phyloP scores from a whole-genome alignment of 305 asterid species.

The Fraxinus angustifolia region DNA sequence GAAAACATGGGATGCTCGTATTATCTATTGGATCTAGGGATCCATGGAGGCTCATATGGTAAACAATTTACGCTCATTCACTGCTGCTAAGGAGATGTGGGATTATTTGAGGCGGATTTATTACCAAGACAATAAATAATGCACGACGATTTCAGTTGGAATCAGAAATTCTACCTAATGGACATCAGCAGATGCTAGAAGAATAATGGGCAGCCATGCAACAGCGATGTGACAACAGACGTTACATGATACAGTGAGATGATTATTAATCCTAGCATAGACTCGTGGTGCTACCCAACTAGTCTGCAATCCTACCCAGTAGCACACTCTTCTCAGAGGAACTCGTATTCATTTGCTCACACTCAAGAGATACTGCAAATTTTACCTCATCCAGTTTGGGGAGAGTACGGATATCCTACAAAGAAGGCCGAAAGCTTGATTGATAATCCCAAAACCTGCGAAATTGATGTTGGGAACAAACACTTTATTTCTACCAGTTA shows the following conservation, averaged over 20 bases:
- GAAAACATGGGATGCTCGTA: no score
- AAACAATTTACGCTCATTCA: no score
- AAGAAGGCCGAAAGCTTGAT: conserved; percentile 41
- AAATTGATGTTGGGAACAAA: conserved; percentile 39
- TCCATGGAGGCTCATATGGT: no score
- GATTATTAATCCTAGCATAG: conserved; percentile 46
- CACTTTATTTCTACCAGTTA: conserved; percentile 40
- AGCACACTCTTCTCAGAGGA: conserved; percentile 31
- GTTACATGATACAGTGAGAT: conserved; percentile 55
- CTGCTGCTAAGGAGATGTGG: no score
- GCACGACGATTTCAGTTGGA: no score
- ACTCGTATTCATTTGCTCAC: conserved; percentile 26
- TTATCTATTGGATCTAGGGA: no score
- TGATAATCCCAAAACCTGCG: conserved; percentile 42
- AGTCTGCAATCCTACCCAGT: conserved; percentile 35
- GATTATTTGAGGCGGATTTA: no score
- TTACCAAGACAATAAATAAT: no score
- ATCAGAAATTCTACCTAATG: conserved; percentile 27
- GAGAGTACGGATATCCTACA: conserved; percentile 48
- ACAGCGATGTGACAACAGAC: conserved; percentile 46
- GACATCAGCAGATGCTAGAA: conserved; percentile 63
- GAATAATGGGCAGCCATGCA: conserved; percentile 47
- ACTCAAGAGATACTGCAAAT: conserved; percentile 48
- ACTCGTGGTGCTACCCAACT: conserved; percentile 40
- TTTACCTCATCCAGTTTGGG: conserved; percentile 57